Conservation (phyloP, 2,329 filamentous ascomycete genomes). For the Fusarium tjaetaba region DNA sequence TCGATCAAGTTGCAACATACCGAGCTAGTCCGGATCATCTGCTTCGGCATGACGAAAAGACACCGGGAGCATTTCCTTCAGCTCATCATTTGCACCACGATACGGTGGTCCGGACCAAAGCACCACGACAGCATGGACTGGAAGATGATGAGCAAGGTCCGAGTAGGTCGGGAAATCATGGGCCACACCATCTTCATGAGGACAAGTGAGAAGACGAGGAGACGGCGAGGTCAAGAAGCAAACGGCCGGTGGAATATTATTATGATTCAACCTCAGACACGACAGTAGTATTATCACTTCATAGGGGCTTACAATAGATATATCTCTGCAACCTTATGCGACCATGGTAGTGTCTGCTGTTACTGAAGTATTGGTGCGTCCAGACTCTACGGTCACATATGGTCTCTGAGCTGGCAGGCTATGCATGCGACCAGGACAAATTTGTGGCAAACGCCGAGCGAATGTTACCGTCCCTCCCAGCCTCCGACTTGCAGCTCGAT, state of each 20-base stretch:
- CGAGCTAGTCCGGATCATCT: conserved; percentile 19
- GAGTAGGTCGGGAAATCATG: neutral
- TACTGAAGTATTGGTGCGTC: neutral
- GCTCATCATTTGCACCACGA: conserved; percentile 30
- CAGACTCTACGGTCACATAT: neutral
- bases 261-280: conserved; percentile 26
- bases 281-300: conserved; percentile 30
- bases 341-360: neutral
- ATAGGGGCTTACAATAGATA: conserved; percentile 22
- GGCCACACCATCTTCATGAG: conserved; percentile 31
- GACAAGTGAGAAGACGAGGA: conserved; percentile 10
- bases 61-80: conserved; percentile 6
- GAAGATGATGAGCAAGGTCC: conserved; percentile 21
- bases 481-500: conserved; percentile 30
- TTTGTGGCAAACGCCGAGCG: neutral
- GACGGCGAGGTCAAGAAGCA: neutral
- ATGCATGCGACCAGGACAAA: conserved; percentile 12
- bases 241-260: neutral
- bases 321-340: conserved; percentile 5
- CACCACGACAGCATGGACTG: conserved; percentile 22
- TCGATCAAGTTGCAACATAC: conserved; percentile 10
- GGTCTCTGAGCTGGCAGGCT: conserved; percentile 21
- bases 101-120: neutral
- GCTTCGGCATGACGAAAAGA: conserved; percentile 22
- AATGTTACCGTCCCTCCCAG: conserved; percentile 20